These are phyloP conservation scores for Fraxinus velutina DNA, from an alignment of 305 asterid genomes.

Conservation along the genomic window DNA sequence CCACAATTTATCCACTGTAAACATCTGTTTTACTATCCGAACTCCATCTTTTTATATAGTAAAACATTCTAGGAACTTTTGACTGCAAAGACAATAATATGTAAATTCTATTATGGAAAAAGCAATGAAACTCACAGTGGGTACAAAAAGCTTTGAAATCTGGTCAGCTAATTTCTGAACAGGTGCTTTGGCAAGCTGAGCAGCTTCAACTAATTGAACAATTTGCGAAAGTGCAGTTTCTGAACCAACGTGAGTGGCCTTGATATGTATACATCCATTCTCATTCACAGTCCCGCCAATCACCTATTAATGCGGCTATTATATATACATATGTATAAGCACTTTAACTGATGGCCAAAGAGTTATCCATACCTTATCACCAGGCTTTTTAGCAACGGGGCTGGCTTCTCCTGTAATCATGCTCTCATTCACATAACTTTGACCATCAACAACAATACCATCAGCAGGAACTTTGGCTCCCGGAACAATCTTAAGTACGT, in stretches of 20 bases:
- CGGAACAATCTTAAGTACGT: constrained; percentile 82
- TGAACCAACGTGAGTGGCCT: constrained; percentile 94
- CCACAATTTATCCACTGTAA: background rate
- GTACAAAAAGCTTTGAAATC: constrained; percentile 84
- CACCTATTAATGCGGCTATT: constrained; percentile 46
- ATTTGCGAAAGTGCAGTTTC: constrained; percentile 95
- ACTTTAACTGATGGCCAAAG: constrained; percentile 10
- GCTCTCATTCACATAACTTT: constrained; percentile 91
- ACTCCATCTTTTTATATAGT: background rate
- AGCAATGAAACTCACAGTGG: constrained; percentile 58
- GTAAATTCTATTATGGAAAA: constrained; percentile 1
- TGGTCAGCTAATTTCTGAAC: constrained; percentile 98
- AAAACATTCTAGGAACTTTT: background rate
- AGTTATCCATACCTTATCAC: constrained; percentile 73
- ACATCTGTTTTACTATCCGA: background rate
- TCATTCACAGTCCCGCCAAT: constrained; percentile 95
- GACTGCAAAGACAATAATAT: constrained; percentile 1
- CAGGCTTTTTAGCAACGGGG: constrained; percentile 77
- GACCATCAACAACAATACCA: constrained; percentile 80
- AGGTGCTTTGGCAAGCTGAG: constrained; percentile 98
- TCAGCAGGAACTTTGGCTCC: constrained; percentile 91
- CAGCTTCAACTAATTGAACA: constrained; percentile 96
- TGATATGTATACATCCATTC: constrained; percentile 72
- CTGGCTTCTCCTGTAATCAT: constrained; percentile 94
- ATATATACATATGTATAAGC: constrained; percentile 11